Base-by-base conservation (phyloP, 108 stramenopile species). In the Cyclostephanos tholiformis region DNA sequence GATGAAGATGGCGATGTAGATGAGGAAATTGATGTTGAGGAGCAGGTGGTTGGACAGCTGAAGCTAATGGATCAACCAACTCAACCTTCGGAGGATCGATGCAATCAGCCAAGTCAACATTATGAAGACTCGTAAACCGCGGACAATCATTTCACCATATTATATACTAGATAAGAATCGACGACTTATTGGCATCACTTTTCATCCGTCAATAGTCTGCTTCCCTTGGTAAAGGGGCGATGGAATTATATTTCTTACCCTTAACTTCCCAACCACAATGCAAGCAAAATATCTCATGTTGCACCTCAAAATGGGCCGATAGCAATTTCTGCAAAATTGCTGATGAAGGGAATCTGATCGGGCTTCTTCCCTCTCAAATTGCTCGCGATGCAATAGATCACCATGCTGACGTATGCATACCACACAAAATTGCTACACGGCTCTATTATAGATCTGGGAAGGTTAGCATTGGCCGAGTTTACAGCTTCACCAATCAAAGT, bases 291-390 rank as follows among this genome's bases (percentile, higher is more conserved):
- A 63, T 65, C 46, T 27, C 41, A 68, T 27, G n/a, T n/a, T 32
- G n/a, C 30, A n/a, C 13, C 30, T 16, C 75, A 88, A 53, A 89
- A 85, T 7, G 91, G 91, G 20, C 93, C 93, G 46, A 85, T 84
- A 63, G 84, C 69, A 39, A 67, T 41, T 56, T 91, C 86, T 2
- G 90, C 86, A 39, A 65, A 75, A 26, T 61, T 50, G 64, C 85
- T 86, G 26, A 94, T 75, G 41, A 77, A 88, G 25, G 93, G 93
- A n/a, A 94, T 88, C 29, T 82, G 65, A 71, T 89, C 75, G 13
- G 93, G 93, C 62, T 85, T 87, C 77, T 88, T 83, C 19, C 90
- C 90, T 32, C 73, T 62, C 55, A 91, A 61, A 82, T 91, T 90
- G 36, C 57, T 68, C 13, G 44, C 64, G n/a, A 90, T 61, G 43